phyloP scores from a whole-genome alignment of 495 filamentous ascomycete genomes.

The Pyrenula massariospora region DNA sequence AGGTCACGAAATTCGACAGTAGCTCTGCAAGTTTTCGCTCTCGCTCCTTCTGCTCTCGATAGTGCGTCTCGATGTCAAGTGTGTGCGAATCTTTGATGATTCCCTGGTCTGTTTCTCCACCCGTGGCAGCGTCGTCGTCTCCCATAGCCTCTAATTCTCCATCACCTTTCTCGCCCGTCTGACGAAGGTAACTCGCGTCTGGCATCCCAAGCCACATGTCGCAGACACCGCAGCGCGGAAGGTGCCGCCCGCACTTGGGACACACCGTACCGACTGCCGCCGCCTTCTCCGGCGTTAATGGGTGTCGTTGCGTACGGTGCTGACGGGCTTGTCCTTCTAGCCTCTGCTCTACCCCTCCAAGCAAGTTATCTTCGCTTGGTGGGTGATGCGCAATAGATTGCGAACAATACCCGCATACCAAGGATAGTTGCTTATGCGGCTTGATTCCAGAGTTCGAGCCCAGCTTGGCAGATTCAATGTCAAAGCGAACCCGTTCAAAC shows the following conservation, averaged over 20 bases:
- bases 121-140: not conserved
- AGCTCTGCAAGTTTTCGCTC: constrained; percentile 13
- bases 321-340: not conserved
- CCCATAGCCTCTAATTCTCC: not conserved
- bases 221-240: constrained; percentile 85
- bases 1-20: constrained; percentile 50
- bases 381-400: constrained; percentile 1
- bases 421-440: constrained; percentile 62
- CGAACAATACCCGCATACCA: constrained; percentile 61
- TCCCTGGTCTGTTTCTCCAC: not conserved
- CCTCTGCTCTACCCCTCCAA: not conserved
- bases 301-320: not conserved
- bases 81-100: not conserved
- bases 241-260: constrained; percentile 73
- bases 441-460: constrained; percentile 50
- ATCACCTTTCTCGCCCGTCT: constrained; percentile 3
- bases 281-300: constrained; percentile 1
- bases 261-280: constrained; percentile 45
- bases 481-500: constrained; percentile 50
- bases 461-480: constrained; percentile 45
- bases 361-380: not conserved
- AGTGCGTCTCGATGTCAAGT: not conserved
- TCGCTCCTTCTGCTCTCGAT: not conserved
- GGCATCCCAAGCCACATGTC: constrained; percentile 73
- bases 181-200: constrained; percentile 41